A percentile compares a stretch with the other conserved stretches of the same genome.
These are phyloP conservation scores for Botryotinia globosa DNA, from an alignment of 2,329 filamentous ascomycete genomes.

Conservation along the genomic window DNA sequence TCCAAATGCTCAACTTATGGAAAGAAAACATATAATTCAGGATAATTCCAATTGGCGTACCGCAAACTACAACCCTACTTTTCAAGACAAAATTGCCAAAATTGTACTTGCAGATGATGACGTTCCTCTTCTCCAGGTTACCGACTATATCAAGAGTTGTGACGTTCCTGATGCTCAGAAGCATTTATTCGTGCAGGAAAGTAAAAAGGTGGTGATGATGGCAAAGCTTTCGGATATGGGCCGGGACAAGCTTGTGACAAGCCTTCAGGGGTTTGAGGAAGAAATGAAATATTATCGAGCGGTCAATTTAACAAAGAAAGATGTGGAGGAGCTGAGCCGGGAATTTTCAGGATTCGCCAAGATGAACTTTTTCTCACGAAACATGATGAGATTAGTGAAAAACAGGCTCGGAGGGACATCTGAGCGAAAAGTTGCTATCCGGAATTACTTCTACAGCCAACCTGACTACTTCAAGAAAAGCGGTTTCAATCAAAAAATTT, in stretches of 20 bases:
- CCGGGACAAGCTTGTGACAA: neutral
- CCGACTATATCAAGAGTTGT: neutral
- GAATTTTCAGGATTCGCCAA: neutral
- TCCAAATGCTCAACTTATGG: neutral
- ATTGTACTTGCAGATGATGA: neutral
- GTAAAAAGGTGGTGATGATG: neutral
- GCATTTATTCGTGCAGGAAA: neutral
- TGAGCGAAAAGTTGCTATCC: neutral
- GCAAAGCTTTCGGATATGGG: neutral
- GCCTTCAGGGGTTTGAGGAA: neutral
- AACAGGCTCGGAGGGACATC: neutral
- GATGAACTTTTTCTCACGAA: rapidly evolving
- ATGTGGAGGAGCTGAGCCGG: neutral
- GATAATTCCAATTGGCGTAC: neutral
- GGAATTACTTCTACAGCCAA: neutral
- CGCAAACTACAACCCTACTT: neutral
- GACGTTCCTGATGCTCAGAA: neutral
- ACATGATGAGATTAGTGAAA: neutral
- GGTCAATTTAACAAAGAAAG: neutral
- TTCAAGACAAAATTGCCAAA: rapidly evolving
- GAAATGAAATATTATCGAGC: neutral
- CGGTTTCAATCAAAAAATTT: neutral
- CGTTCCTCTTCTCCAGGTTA: neutral
- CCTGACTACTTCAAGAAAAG: neutral
- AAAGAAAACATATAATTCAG: neutral